Conservation (phyloP, 495 filamentous ascomycete genomes). For the Podospora comata region DNA sequence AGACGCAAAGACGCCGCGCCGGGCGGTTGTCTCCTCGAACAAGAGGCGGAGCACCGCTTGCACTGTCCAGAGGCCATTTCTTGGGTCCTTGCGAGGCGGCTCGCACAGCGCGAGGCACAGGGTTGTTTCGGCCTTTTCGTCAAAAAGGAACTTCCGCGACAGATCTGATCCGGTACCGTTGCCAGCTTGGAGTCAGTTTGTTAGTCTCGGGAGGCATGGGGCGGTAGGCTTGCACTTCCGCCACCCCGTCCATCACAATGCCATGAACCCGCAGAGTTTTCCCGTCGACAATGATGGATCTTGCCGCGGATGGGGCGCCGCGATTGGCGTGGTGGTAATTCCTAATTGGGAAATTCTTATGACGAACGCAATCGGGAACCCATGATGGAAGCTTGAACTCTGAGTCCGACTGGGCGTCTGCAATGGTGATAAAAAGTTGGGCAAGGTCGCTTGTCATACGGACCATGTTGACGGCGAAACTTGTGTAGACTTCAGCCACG, state of each 20-base stretch:
- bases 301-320: background rate
- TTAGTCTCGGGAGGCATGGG: background rate
- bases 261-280: background rate
- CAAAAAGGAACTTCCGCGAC: background rate
- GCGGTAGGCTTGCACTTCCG: background rate
- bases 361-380: background rate
- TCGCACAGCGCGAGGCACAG: background rate
- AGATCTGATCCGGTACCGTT: background rate
- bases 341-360: background rate
- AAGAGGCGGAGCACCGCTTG: background rate
- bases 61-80: background rate
- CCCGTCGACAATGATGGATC: background rate
- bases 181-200: background rate
- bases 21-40: background rate
- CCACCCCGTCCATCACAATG: background rate
- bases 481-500: background rate
- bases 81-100: background rate
- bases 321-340: background rate
- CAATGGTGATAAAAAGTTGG: background rate
- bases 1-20: background rate
- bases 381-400: background rate
- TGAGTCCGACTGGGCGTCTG: background rate
- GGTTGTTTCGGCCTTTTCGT: background rate
- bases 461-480: background rate
- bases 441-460: background rate